phyloP scores from a whole-genome alignment of 768 basidiomycete genomes.

The Phaeolepiota aurea region DNA sequence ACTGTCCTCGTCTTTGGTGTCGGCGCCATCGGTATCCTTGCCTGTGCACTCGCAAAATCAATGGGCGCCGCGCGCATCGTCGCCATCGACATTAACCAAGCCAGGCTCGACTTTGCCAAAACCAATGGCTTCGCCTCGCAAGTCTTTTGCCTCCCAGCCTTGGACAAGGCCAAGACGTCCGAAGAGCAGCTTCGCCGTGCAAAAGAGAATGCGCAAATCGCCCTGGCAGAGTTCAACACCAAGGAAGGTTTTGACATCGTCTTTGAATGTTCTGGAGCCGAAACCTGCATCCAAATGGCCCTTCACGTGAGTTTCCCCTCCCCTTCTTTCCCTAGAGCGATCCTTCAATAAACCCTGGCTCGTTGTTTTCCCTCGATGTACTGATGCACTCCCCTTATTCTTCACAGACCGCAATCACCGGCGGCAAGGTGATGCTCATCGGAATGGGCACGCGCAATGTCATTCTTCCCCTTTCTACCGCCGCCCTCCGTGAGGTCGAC shows the following conservation, averaged over 20 bases:
- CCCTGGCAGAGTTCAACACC: constrained; percentile 47
- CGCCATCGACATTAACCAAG: constrained; percentile 79
- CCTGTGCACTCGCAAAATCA: constrained; percentile 69
- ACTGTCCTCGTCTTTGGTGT: constrained; percentile 85
- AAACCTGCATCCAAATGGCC: constrained; percentile 86
- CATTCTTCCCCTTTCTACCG: constrained; percentile 73
- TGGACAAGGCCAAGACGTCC: constrained; percentile 38
- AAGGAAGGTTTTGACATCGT: constrained; percentile 86
- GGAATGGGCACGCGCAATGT: constrained; percentile 91
- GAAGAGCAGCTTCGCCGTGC: constrained; percentile 53
- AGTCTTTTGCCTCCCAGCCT: constrained; percentile 53
- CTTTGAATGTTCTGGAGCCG: constrained; percentile 93
- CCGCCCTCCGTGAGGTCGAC: constrained; percentile 86
- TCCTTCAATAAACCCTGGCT: constrained; percentile 5
- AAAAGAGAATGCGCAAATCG: constrained; percentile 44
- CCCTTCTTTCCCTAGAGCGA: constrained; percentile 2
- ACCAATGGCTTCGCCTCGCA: constrained; percentile 68
- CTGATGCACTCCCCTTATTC: constrained; percentile 2
- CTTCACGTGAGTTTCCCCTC: constrained; percentile 59
- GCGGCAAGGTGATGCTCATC: constrained; percentile 88
- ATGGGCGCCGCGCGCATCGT: constrained; percentile 66
- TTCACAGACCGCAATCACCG: constrained; percentile 66
- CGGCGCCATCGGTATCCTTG: constrained; percentile 89
- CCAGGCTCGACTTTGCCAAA: constrained; percentile 73
- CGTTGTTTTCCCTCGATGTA: constrained; percentile 1